These are phyloP conservation scores for Solanum verrucosum DNA, from an alignment of 257 asterid species.

Conservation along the genomic window DNA sequence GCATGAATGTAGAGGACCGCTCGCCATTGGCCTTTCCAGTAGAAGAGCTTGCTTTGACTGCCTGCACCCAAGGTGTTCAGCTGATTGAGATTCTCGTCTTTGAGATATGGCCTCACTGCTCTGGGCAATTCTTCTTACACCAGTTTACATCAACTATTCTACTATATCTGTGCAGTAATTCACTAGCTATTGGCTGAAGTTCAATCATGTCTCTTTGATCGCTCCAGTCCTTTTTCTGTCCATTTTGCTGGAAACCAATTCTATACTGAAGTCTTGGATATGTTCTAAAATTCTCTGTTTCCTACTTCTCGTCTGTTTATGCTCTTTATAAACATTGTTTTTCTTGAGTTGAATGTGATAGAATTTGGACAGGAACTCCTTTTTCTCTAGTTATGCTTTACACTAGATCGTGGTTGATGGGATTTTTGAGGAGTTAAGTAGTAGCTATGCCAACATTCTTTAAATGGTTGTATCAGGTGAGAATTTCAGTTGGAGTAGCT, in stretches of 20 bases:
- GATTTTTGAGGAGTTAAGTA: not conserved
- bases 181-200: not conserved
- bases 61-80: not conserved
- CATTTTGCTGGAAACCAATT: not conserved
- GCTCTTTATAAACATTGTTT: not conserved
- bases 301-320: not conserved
- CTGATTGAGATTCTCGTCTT: not conserved
- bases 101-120: not conserved
- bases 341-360: not conserved
- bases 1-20: not conserved
- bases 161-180: not conserved
- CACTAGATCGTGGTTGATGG: not conserved
- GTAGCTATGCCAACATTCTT: not conserved
- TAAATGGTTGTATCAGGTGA: not conserved
- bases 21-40: not conserved
- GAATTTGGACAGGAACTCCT: not conserved
- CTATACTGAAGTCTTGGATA: not conserved
- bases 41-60: not conserved
- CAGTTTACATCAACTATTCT: not conserved
- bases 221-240: not conserved
- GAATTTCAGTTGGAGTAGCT: not conserved
- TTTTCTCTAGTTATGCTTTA: not conserved
- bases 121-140: not conserved
- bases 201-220: not conserved
- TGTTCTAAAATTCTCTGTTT: not conserved